Evolutionary conservation across 192 early-diverging fungal species (phyloP), one percentile per base, ranked within the genome.

Genomic region (Linderina pennispora): DNA sequence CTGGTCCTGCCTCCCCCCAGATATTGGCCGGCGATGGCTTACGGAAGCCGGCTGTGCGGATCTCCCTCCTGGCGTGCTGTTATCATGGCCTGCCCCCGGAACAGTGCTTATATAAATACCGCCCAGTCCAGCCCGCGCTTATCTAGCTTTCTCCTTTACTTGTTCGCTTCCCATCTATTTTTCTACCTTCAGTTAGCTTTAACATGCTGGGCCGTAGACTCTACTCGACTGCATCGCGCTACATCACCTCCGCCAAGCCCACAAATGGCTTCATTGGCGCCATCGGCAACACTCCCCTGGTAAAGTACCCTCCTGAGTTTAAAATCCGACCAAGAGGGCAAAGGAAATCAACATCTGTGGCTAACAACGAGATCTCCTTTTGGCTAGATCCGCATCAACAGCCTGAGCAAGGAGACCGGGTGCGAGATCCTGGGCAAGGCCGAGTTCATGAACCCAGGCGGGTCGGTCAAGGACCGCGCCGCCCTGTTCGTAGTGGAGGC

Each of bases 401-500:
- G 58, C 36, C 23, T 87, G 48, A 85, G 84, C 60, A 58, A 81
- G 34, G 83, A 88, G 52, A 88, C 85, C 4, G 90, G 91, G 23
- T 84, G 86, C 62, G 79, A 91, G 33, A 91, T 98, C 46, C 75
- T 86, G 36, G 92, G 82, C 49, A 98, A 96, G 76, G 90, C 92
- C 37, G 95, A 98, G 77, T 94, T 86, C 64, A 91, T 94, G 92
- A 96, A 98, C 71, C 93, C 93, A 4, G 89, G 91, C 25, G 93
- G 94, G 2, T 90, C 87, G 14, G 92, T 97, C 52, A 98, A 98
- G 77, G 96, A 98, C 70, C 81, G 96, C 18, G 89, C 93, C 4
- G 96, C 96, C 0, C 76, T 96, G 22, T 94, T 77, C 64, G 89
- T 98, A 0, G 88, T 98, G 16, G 85, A 96, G 73, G 83, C 94